These are phyloP conservation scores for Metarhizium album DNA, from an alignment of 2,329 filamentous ascomycete genomes.

Conservation along the genomic window DNA sequence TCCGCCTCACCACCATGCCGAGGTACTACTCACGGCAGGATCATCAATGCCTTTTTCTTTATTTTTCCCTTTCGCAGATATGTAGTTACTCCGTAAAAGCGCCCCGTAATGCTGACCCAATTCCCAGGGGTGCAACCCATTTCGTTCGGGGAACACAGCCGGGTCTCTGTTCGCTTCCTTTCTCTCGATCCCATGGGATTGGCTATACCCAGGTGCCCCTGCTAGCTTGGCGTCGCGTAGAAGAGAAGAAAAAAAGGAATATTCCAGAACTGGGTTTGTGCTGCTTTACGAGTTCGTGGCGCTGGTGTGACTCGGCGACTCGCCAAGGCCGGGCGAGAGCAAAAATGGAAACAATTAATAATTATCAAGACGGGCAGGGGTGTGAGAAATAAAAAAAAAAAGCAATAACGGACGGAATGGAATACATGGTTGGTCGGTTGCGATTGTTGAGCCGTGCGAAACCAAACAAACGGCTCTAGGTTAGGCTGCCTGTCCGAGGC, in stretches of 20 bases:
- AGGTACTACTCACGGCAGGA: background rate
- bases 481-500: too few relatives aligned
- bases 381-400: too few relatives aligned
- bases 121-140: too few relatives aligned
- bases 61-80: too few relatives aligned
- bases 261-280: background rate
- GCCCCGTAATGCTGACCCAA: too few relatives aligned
- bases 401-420: too few relatives aligned
- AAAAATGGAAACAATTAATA: background rate
- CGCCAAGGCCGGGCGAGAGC: background rate
- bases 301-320: background rate
- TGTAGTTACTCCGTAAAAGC: too few relatives aligned
- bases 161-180: background rate
- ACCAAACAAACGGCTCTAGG: too few relatives aligned
- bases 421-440: too few relatives aligned
- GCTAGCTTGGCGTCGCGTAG: background rate
- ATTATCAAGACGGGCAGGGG: too few relatives aligned
- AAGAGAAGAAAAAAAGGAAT: background rate
- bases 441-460: too few relatives aligned
- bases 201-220: background rate
- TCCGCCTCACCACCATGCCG: too few relatives aligned
- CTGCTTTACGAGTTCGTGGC: background rate
- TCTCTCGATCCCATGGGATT: background rate
- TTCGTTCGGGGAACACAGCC: background rate
- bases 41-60: background rate